Percentiles rank a stretch among this genome's conserved stretches.
Evolutionary conservation across 2,329 filamentous ascomycete species (phyloP).

Genomic region (Neopestalotiopsis sp.): DNA sequence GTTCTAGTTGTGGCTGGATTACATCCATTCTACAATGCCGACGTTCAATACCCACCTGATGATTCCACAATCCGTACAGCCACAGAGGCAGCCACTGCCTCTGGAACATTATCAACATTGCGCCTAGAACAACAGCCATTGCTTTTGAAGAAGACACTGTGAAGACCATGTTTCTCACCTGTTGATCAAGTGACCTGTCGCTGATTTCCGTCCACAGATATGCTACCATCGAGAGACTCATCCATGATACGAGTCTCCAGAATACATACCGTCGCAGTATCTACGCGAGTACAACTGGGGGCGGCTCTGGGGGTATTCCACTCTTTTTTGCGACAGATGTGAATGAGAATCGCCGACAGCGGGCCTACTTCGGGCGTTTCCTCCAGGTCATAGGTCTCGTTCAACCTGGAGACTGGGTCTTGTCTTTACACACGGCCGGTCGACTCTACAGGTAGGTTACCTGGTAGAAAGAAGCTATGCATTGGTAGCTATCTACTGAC

Average conservation of each 20-base stretch:
- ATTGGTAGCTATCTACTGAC: not conserved
- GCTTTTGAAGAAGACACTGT: not conserved
- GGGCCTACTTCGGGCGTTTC: conserved; percentile 40
- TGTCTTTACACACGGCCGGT: conserved; percentile 43
- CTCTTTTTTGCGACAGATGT: conserved; percentile 48
- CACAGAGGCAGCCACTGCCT: not conserved
- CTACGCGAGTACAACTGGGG: conserved; percentile 49
- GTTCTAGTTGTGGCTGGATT: conserved; percentile 40
- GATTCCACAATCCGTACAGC: conserved; percentile 1
- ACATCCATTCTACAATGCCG: conserved; percentile 41
- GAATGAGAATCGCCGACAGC: conserved; percentile 46
- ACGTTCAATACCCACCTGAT: conserved; percentile 38
- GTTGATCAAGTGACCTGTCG: not conserved
- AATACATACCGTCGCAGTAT: conserved; percentile 44
- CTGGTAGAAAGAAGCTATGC: not conserved
- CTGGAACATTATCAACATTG: not conserved
- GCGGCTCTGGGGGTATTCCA: conserved; percentile 37
- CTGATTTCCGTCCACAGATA: conserved; percentile 37
- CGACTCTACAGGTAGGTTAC: conserved; percentile 43
- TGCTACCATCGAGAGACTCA: conserved; percentile 38
- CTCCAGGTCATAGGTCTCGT: conserved; percentile 37
- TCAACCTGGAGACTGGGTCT: conserved; percentile 42
- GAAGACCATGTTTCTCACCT: not conserved
- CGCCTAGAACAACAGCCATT: not conserved
- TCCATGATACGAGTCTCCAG: conserved; percentile 35